Percentiles rank a stretch among this genome's conserved stretches.
phyloP scores from a whole-genome alignment of 148 eudicot species.

The Rheum nobile region DNA sequence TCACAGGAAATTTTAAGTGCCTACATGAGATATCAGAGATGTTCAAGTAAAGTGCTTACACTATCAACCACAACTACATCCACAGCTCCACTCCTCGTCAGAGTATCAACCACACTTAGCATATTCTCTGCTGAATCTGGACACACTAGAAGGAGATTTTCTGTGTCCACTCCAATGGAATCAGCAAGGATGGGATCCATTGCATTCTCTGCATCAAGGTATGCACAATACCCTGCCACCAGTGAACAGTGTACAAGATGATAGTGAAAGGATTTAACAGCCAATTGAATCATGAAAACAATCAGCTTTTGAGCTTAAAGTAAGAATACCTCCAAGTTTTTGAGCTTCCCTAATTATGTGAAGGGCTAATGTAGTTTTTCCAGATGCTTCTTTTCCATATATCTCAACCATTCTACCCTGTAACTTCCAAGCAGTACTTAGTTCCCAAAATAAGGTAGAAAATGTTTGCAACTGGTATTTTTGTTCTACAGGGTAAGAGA shows the following conservation, averaged over 20 bases:
- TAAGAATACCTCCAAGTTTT: conserved; percentile 66
- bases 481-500: not conserved
- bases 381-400: conserved; percentile 94
- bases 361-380: conserved; percentile 91
- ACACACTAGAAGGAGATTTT: conserved; percentile 69
- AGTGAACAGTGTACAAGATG: not conserved
- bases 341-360: conserved; percentile 95
- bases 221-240: conserved; percentile 83
- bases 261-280: not conserved
- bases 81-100: conserved; percentile 79
- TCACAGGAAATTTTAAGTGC: not conserved
- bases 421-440: conserved; percentile 8
- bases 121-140: conserved; percentile 94
- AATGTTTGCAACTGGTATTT: not conserved
- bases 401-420: conserved; percentile 98
- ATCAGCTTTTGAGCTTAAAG: not conserved
- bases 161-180: conserved; percentile 66
- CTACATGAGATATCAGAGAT: not conserved
- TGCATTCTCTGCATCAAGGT: conserved; percentile 91
- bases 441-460: not conserved
- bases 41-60: conserved; percentile 31
- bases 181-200: conserved; percentile 73
- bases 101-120: conserved; percentile 79
- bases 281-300: not conserved
- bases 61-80: conserved; percentile 94